Conservation (phyloP, 495 filamentous ascomycete genomes). For the Filosporella fistucella region DNA sequence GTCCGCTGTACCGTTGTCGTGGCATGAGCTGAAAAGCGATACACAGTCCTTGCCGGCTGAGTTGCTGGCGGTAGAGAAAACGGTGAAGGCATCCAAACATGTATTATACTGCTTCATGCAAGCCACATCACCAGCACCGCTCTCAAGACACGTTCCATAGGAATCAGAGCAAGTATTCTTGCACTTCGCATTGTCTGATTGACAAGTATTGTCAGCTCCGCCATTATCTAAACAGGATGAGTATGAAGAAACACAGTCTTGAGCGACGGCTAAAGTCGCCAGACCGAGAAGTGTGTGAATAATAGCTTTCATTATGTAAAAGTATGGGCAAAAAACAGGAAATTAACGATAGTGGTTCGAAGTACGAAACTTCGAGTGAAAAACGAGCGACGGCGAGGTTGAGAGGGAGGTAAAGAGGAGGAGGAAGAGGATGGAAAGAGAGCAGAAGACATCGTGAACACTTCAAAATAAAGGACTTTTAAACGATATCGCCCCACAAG, state of each 20-base stretch:
- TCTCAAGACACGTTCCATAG: constrained; percentile 1
- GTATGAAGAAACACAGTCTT: not conserved
- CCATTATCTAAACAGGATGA: constrained; percentile 1
- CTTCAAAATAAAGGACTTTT: not conserved
- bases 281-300: constrained; percentile 1
- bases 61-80: constrained; percentile 4
- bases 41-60: constrained; percentile 9
- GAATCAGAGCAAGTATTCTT: constrained; percentile 1
- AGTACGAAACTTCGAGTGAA: not conserved
- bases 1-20: not conserved
- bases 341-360: constrained; percentile 6
- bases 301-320: constrained; percentile 1
- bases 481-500: not conserved
- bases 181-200: constrained; percentile 9
- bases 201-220: constrained; percentile 4
- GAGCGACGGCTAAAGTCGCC: constrained; percentile 2
- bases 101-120: constrained; percentile 4
- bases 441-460: constrained; percentile 1
- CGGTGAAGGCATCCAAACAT: constrained; percentile 5
- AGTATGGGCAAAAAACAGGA: not conserved
- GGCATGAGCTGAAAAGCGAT: not conserved
- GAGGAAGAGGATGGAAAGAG: not conserved
- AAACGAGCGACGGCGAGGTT: not conserved
- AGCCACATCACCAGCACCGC: not conserved
- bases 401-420: not conserved